These are phyloP conservation scores for Pisolithus orientalis DNA, from an alignment of 768 basidiomycete genomes.

Conservation along the genomic window DNA sequence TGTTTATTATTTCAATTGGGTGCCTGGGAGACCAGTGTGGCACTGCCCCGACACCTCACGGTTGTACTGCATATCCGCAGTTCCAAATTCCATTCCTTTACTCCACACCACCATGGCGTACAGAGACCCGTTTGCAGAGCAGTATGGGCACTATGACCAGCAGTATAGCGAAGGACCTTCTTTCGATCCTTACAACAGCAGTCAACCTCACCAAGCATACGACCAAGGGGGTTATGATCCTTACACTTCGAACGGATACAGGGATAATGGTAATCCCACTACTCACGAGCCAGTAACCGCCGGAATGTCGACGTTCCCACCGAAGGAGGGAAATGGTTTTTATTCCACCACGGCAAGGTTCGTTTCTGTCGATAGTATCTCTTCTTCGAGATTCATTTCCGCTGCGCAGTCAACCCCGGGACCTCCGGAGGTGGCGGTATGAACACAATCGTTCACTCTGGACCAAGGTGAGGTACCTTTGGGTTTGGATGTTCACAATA, in stretches of 20 bases:
- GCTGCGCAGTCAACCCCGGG: constrained; percentile 15
- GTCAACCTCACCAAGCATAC: constrained; percentile 46
- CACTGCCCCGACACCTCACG: not conserved
- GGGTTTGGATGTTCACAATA: not conserved
- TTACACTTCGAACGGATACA: constrained; percentile 25
- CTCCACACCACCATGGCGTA: constrained; percentile 35
- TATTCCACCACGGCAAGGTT: constrained; percentile 28
- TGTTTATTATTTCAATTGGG: no score
- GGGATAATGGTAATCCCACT: constrained; percentile 38
- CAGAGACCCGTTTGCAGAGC: constrained; percentile 47
- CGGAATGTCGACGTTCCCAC: constrained; percentile 6
- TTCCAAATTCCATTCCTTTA: not conserved
- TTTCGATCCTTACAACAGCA: constrained; percentile 41
- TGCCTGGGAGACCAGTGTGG: constrained; percentile 9
- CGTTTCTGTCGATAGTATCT: constrained; percentile 7
- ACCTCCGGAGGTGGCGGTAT: constrained; percentile 46
- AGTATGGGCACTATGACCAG: constrained; percentile 21
- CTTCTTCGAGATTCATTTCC: not conserved
- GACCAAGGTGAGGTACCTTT: constrained; percentile 44
- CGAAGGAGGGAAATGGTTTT: constrained; percentile 32
- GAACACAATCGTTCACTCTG: constrained; percentile 60
- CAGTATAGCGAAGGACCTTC: constrained; percentile 30
- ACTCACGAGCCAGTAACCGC: constrained; percentile 11
- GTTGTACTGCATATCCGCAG: not conserved
- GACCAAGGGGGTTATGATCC: constrained; percentile 39